phyloP scores from a whole-genome alignment of 768 basidiomycete species.

The Hypholoma sublateritium region DNA sequence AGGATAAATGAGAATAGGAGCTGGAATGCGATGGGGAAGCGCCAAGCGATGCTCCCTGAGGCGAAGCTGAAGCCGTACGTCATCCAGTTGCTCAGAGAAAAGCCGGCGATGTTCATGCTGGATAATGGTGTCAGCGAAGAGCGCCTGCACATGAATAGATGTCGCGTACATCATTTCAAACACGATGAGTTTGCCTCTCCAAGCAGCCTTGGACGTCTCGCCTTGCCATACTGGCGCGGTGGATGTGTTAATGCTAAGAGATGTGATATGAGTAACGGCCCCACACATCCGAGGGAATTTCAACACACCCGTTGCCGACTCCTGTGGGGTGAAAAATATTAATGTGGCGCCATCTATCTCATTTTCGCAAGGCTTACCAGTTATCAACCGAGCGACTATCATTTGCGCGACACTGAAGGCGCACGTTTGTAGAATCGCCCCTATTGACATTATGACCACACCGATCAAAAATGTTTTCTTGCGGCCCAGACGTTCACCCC shows the following conservation, averaged over 20 bases:
- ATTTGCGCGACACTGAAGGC: constrained; percentile 45
- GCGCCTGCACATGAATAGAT: neutral
- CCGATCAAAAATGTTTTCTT: constrained; percentile 51
- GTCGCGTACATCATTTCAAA: constrained; percentile 48
- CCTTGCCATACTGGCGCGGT: constrained; percentile 54
- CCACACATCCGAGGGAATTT: neutral
- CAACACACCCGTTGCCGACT: constrained; percentile 43
- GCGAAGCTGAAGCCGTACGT: constrained; percentile 51
- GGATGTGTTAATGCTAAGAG: constrained; percentile 42
- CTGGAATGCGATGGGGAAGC: constrained; percentile 53
- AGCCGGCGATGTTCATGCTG: constrained; percentile 52
- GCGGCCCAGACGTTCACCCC: constrained; percentile 44
- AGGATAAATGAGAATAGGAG: constrained; percentile 45
- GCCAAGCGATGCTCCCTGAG: constrained; percentile 42
- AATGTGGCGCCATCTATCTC: neutral
- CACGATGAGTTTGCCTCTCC: constrained; percentile 48
- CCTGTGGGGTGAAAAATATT: constrained; percentile 23
- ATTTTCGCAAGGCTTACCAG: constrained; percentile 27
- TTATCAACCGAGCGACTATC: constrained; percentile 47
- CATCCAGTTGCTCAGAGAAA: constrained; percentile 54
- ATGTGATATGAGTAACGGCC: neutral
- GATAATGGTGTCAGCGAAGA: neutral
- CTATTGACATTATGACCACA: constrained; percentile 51
- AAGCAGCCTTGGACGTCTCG: constrained; percentile 47
- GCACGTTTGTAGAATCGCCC: constrained; percentile 50